phyloP scores from a whole-genome alignment of 2,329 filamentous ascomycete species.

The Aspergillus japonicus region DNA sequence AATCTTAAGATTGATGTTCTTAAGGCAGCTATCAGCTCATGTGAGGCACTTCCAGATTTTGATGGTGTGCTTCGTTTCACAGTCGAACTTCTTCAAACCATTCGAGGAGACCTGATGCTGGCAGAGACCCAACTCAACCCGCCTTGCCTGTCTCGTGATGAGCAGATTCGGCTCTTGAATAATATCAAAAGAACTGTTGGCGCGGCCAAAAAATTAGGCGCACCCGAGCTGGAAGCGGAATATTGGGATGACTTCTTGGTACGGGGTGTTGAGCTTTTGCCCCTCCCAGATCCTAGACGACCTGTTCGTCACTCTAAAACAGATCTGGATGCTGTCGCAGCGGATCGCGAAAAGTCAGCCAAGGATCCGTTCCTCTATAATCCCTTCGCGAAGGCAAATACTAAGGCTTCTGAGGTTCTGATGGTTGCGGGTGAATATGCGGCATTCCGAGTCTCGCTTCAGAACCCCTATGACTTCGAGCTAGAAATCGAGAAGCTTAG shows the following conservation, averaged over 20 bases:
- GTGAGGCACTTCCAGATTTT: conserved; percentile 89
- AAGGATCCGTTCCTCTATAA: conserved; percentile 92
- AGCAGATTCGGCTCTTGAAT: conserved; percentile 78
- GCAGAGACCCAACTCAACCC: conserved; percentile 66
- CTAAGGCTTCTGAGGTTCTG: conserved; percentile 59
- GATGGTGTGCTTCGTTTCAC: conserved; percentile 86
- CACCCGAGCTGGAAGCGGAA: conserved; percentile 69
- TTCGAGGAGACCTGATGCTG: conserved; percentile 72
- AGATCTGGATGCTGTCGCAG: conserved; percentile 49
- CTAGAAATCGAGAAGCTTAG: conserved; percentile 80
- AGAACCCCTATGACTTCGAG: conserved; percentile 93
- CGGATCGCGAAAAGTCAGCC: conserved; percentile 39
- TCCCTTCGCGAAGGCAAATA: conserved; percentile 73
- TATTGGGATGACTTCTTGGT: conserved; percentile 98
- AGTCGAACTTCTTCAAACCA: conserved; percentile 76
- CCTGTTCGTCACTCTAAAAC: conserved; percentile 64
- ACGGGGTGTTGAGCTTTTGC: conserved; percentile 69
- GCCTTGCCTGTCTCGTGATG: conserved; percentile 71
- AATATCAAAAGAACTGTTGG: conserved; percentile 82
- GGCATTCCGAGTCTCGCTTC: conserved; percentile 77
- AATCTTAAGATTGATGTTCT: conserved; percentile 83
- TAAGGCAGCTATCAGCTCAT: conserved; percentile 87
- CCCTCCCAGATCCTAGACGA: conserved; percentile 57
- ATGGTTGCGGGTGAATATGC: conserved; percentile 77
- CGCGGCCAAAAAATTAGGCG: conserved; percentile 72